These are phyloP conservation scores for Lentinula guzmanii DNA, from an alignment of 768 basidiomycete species.

Conservation along the genomic window DNA sequence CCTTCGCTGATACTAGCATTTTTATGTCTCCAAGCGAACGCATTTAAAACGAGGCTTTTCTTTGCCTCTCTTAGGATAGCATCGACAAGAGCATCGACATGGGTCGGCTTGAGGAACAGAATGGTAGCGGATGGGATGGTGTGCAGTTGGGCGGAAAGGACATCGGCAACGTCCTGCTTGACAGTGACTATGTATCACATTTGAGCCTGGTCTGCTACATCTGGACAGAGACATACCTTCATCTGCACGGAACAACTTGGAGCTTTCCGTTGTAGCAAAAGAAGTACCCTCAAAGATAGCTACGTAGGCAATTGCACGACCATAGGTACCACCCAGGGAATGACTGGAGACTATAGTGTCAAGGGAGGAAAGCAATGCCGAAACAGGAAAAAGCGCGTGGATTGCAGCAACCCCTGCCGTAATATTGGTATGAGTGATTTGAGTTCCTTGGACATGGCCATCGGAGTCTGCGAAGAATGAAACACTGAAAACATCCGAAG, in stretches of 20 bases:
- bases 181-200: constrained; percentile 11
- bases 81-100: constrained; percentile 49
- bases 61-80: constrained; percentile 51
- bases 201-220: not conserved
- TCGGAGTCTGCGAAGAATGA: constrained; percentile 52
- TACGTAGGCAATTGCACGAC: constrained; percentile 74
- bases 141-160: constrained; percentile 39
- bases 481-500: constrained; percentile 61
- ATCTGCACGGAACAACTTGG: constrained; percentile 41
- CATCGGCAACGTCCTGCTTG: constrained; percentile 36
- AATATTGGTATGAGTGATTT: constrained; percentile 77
- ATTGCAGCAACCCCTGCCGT: constrained; percentile 85
- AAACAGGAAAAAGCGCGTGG: constrained; percentile 68
- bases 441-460: constrained; percentile 52
- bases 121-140: constrained; percentile 74
- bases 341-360: constrained; percentile 79
- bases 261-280: constrained; percentile 60
- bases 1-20: constrained; percentile 62
- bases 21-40: constrained; percentile 78
- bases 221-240: constrained; percentile 29
- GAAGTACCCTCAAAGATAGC: constrained; percentile 71
- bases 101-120: constrained; percentile 63
- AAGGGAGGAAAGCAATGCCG: constrained; percentile 57
- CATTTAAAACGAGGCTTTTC: constrained; percentile 46
- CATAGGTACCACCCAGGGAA: constrained; percentile 69